These are phyloP conservation scores for Vigna unguiculata DNA, from an alignment of 306 rosid species.

Conservation along the genomic window DNA sequence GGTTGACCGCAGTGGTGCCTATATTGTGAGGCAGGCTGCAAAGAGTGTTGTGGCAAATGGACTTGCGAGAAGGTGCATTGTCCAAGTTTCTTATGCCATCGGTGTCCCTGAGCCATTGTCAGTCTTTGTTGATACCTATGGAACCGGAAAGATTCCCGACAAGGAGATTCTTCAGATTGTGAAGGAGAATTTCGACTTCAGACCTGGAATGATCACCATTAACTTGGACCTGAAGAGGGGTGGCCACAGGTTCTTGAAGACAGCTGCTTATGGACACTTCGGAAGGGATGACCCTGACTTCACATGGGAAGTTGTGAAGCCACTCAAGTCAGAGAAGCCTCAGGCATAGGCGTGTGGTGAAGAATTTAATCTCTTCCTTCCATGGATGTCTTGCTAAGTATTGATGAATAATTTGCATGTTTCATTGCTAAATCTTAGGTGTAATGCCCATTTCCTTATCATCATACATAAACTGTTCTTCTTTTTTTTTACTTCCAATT, in stretches of 20 bases:
- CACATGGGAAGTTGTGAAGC: slow-evolving; percentile 99
- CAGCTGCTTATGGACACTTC: slow-evolving; percentile 98
- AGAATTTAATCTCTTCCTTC: slow-evolving; percentile 33
- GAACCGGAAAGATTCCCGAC: slow-evolving; percentile 95
- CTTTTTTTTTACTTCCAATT: slow-evolving; percentile 21
- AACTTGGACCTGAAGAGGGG: slow-evolving; percentile 97
- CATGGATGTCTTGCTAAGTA: slow-evolving; percentile 45
- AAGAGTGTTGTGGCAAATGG: slow-evolving; percentile 95
- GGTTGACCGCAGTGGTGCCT: no score
- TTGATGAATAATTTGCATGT: slow-evolving; percentile 67
- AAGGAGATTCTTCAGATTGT: slow-evolving; percentile 88
- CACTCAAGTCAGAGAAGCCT: slow-evolving; percentile 97
- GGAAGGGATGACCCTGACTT: slow-evolving; percentile 98
- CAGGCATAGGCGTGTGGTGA: slow-evolving; percentile 54
- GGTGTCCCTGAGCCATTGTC: slow-evolving; percentile 99
- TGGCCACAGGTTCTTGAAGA: slow-evolving; percentile 90
- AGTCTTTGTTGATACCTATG: slow-evolving; percentile 77
- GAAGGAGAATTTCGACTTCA: slow-evolving; percentile 93
- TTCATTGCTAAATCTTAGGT: slow-evolving; percentile 46
- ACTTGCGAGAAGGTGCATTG: slow-evolving; percentile 93
- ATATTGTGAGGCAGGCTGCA: no score
- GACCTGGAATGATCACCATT: slow-evolving; percentile 98
- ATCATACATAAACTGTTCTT: slow-evolving; percentile 25
- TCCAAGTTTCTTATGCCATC: slow-evolving; percentile 96
- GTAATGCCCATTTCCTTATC: slow-evolving; percentile 26